These are phyloP conservation scores for Lachancea waltii DNA, from an alignment of 805 yeast genomes.

Conservation along the genomic window DNA sequence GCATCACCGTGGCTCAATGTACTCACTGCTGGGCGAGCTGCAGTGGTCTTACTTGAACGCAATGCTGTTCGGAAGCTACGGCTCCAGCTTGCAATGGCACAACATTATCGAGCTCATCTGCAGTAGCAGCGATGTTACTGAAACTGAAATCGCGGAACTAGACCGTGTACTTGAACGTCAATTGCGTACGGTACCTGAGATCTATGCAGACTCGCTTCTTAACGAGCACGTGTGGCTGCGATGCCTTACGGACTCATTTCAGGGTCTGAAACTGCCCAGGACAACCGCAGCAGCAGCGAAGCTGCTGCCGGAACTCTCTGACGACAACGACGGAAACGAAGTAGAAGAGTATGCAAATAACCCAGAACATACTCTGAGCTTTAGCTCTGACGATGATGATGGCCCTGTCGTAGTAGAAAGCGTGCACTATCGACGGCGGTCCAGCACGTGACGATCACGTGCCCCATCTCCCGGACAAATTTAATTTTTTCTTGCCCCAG, in stretches of 20 bases:
- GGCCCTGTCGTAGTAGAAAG: slow-evolving; percentile 12
- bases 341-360: slow-evolving; percentile 17
- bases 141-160: slow-evolving; percentile 7
- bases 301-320: slow-evolving; percentile 1
- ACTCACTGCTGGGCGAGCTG: slow-evolving; percentile 45
- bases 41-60: slow-evolving; percentile 45
- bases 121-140: slow-evolving; percentile 13
- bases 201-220: slow-evolving; percentile 19
- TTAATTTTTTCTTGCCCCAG: background rate
- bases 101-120: slow-evolving; percentile 38
- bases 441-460: background rate
- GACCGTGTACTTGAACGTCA: slow-evolving; percentile 20
- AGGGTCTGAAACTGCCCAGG: slow-evolving; percentile 5
- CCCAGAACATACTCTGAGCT: slow-evolving; percentile 5
- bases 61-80: slow-evolving; percentile 52
- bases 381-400: slow-evolving; percentile 6
- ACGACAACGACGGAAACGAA: slow-evolving; percentile 6
- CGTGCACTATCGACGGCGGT: slow-evolving; percentile 3
- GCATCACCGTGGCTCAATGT: slow-evolving; percentile 22
- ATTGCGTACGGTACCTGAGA: slow-evolving; percentile 19
- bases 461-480: background rate
- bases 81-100: slow-evolving; percentile 62
- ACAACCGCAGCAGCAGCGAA: slow-evolving; percentile 5
- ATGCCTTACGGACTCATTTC: slow-evolving; percentile 14
- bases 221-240: slow-evolving; percentile 20